Evolutionary conservation across 164 flowering plant genomes (phyloP).

Genomic region (Stephania cephalantha): DNA sequence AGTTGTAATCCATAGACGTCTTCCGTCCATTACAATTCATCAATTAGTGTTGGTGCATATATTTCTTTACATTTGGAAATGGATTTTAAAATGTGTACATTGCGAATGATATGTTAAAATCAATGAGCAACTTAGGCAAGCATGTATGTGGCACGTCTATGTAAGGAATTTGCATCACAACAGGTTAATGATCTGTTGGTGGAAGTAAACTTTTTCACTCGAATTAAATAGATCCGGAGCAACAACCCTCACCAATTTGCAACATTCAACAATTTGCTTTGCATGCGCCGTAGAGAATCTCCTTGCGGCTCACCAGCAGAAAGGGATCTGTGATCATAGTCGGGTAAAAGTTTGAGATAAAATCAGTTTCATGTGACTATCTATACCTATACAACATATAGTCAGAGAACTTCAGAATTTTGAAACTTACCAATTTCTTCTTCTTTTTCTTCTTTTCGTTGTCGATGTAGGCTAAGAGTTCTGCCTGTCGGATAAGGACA

Average conservation of each 20-base stretch:
- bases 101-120: not conserved
- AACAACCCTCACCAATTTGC: not conserved
- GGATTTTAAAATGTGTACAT: not conserved
- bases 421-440: constrained; percentile 30
- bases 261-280: not conserved
- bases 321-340: constrained; percentile 22
- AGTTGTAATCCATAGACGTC: not conserved
- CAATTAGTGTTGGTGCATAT: not conserved
- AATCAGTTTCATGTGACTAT: not conserved
- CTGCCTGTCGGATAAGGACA: constrained; percentile 42
- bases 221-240: constrained; percentile 10
- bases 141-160: not conserved
- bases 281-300: not conserved
- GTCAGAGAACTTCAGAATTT: not conserved
- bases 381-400: not conserved
- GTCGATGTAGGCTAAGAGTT: constrained; percentile 60
- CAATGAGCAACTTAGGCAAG: not conserved
- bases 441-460: constrained; percentile 78
- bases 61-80: not conserved
- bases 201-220: not conserved
- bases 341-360: not conserved
- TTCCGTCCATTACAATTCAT: not conserved
- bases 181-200: not conserved
- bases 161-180: not conserved
- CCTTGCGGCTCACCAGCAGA: constrained; percentile 19